Base-by-base conservation (phyloP, 228 moss, liverwort and hornwort genomes). In the Sphagnum fallax region DNA sequence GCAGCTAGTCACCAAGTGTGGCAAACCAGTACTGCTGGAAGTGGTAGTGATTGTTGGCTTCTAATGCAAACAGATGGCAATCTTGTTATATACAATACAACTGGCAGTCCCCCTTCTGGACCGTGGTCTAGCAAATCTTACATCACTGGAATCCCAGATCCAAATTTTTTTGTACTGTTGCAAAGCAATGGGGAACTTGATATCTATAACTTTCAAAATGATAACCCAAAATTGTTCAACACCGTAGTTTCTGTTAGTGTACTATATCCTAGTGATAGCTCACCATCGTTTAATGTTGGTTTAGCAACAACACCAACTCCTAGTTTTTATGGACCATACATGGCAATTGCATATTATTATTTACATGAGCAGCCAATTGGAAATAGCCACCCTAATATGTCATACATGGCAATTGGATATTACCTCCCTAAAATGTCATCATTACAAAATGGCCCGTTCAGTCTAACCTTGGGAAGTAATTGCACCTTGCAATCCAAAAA, bases 281-380 rank as follows among this genome's bases (percentile, higher is more conserved):
- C 32, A 32, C 67, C 69, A 3, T 32, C 72, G n/a, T 80, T 76
- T 67, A 72, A 75, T 59, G 18, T 76, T 14, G 18, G 64, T 13
- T 57, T 73, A 50, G 64, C 50, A 10, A 76, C 76, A 74, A 71
- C 48, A 71, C 81, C 77, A 12, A 48, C 62, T 5, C 10, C 6
- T 1, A 47, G 76, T 16, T 69, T 81, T 52, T 67, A 74, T 74
- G 78, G 67, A 5, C 79, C 76, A 5, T 79, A 70, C 71, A 59
- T 82, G 77, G 78, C 82, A 11, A 62, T 68, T 0, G 74, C 53
- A 52, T 82, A 82, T 18, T 82, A 75, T n/a, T n/a, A n/a, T n/a
- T n/a, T n/a, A n/a, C n/a, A n/a, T n/a, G n/a, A n/a, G n/a, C n/a
- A n/a, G n/a, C n/a, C n/a, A n/a, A n/a, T n/a, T n/a, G n/a, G n/a